phyloP scores from a whole-genome alignment of 352 stramenopile genomes.

The Pythium vanterpoolii region DNA sequence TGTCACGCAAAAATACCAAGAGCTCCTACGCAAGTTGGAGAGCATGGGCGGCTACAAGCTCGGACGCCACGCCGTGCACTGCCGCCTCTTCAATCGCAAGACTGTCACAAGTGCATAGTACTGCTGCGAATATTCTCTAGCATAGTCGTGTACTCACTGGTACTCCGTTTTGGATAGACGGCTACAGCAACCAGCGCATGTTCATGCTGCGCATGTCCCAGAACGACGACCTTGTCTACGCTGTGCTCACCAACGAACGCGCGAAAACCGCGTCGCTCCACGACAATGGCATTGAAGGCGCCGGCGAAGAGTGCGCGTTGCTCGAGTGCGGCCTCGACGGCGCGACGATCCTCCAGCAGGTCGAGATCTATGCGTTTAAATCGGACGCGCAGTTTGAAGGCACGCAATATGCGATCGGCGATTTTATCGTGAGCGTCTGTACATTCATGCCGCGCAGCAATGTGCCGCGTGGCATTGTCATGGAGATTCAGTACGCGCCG shows the following conservation, averaged over 20 bases:
- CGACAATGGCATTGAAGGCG: slow-evolving; percentile 72
- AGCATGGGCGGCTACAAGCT: slow-evolving; percentile 76
- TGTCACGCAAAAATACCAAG: slow-evolving; percentile 84
- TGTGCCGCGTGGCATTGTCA: slow-evolving; percentile 67
- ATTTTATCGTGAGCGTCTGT: slow-evolving; percentile 84
- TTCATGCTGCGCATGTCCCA: slow-evolving; percentile 89
- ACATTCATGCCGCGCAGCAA: slow-evolving; percentile 88
- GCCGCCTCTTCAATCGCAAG: slow-evolving; percentile 86
- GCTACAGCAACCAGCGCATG: slow-evolving; percentile 87
- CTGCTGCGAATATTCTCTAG: background rate
- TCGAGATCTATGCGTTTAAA: slow-evolving; percentile 89
- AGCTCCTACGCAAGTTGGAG: slow-evolving; percentile 83
- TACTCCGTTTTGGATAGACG: slow-evolving; percentile 33
- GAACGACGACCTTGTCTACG: slow-evolving; percentile 84
- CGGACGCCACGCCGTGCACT: slow-evolving; percentile 80
- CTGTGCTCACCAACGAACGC: slow-evolving; percentile 79
- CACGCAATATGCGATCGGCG: slow-evolving; percentile 76
- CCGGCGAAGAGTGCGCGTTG: slow-evolving; percentile 72
- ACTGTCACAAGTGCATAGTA: slow-evolving; percentile 45
- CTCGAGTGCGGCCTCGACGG: slow-evolving; percentile 83
- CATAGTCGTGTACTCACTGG: background rate
- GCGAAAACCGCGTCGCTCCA: slow-evolving; percentile 46
- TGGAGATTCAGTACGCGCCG: slow-evolving; percentile 84
- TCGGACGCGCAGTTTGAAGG: slow-evolving; percentile 86
- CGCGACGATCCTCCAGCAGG: slow-evolving; percentile 83